Base-by-base conservation (phyloP, 2,329 filamentous ascomycete genomes). In the Claviceps pusilla region DNA sequence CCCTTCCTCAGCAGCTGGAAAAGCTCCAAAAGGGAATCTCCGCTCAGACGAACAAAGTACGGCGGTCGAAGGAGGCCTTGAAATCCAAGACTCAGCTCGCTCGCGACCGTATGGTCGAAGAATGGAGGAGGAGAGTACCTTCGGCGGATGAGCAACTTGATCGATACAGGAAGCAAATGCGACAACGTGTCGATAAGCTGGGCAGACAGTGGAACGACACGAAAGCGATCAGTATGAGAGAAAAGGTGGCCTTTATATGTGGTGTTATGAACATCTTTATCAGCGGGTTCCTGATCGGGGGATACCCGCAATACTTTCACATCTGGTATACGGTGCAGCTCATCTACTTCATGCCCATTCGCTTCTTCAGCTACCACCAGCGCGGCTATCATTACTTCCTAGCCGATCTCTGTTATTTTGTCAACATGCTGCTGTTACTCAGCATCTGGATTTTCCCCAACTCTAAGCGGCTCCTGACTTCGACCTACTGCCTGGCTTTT, bases 191-290 rank as follows among this genome's bases (percentile, higher is more conserved):
- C n/a, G 90, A 96, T 63, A 86, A 88, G 60, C 77, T 97, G 39
- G 86, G 84, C 57, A 80, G 78, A 60, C 83, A 83, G 64, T 98
- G 91, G 90, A 93, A 87, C 65, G 87, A 95, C 65, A 88, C 87
- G 19, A 89, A 89, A 63, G 84, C 82, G 9, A 89, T 98, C 61
- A 96, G 89, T 1, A 70, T 87, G 51, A 83, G 90, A 56, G 93
- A 98, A 72, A 98, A 98, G 76, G 75, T 94, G 50, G 90, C 91
- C 6, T 98, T 98, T 69, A 96, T 98, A 58, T 91, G 83, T 57
- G 93, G 89, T 63, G 90, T 96, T 60, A 81, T 96, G 72, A 98
- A 98, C 71, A 93, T 98, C 68, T 95, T 98, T 70, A 83, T 97
- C 66, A 95, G 89, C 60, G 93, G 91, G 55, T 97, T 95, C 68